Evolutionary conservation across 78 protist genomes (phyloP), one percentile per base, ranked within the genome.

Genomic region (Pelomyxa schiedti): DNA sequence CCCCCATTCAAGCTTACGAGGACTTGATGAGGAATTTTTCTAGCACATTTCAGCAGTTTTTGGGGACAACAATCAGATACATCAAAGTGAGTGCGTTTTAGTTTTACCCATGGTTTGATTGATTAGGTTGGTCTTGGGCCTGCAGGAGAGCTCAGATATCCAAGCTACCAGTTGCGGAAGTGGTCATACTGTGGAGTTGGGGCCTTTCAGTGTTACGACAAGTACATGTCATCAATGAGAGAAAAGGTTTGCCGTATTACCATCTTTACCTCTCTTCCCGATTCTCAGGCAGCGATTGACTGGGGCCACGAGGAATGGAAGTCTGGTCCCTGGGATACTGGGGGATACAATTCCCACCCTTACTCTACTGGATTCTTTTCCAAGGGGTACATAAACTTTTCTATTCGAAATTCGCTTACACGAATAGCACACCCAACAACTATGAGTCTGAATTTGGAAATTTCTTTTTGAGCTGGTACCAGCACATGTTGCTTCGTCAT

Each of bases 131-230:
- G 93, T 24, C 72, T 86, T 1, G 96, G 96, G 1, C 96, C 96
- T 4, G 83, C 90, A 7, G 96, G 96, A 43, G 96, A 93, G 66
- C 53, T 93, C 76, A 75, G 96, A 26, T 92, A 92, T 40, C 96
- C 96, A 39, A 72, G 88, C 9, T 93, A 93, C 74, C 96, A 87
- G 47, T 39, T 74, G 16, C 76, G 69, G 28, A 42, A 65, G n/a
- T 92, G 95, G 95, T 43, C 77, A 16, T 92, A 80, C 82, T 86
- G 87, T 3, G 93, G 93, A 9, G 80, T 87, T 26, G 96, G 96
- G 4, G 93, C 65, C 38, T 93, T 93, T 91, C 94, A 89, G 76
- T 82, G 90, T 66, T 88, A 79, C 82, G 94, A 86, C 75, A 36
- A 65, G 65, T 80, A 76, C 86, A 65, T 89, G 83, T 64, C 70